Evolutionary conservation across 495 filamentous ascomycete species (phyloP).

Genomic region (Cercophora sp.): DNA sequence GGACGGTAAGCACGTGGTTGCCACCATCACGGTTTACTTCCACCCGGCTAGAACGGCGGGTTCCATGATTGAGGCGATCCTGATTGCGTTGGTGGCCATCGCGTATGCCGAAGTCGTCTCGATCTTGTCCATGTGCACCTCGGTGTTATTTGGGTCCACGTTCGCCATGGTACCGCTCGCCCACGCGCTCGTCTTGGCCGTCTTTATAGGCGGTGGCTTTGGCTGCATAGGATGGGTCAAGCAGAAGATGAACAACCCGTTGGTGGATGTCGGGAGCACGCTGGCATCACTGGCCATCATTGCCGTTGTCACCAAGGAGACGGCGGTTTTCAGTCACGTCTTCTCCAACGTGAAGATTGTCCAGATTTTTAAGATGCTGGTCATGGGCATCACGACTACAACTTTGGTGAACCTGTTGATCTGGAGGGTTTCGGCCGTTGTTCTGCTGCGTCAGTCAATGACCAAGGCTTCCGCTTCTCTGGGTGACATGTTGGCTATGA

Average conservation of each 20-base stretch:
- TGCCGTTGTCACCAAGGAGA: constrained; percentile 89
- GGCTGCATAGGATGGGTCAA: constrained; percentile 93
- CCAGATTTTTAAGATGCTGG: constrained; percentile 85
- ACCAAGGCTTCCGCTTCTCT: constrained; percentile 70
- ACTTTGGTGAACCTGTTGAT: constrained; percentile 74
- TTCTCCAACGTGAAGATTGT: constrained; percentile 78
- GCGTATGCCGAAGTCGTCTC: constrained; percentile 77
- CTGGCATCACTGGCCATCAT: constrained; percentile 88
- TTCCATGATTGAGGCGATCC: constrained; percentile 82
- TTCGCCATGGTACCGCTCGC: constrained; percentile 64
- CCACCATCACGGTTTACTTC: constrained; percentile 91
- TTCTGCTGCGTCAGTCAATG: constrained; percentile 69
- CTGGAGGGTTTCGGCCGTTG: constrained; percentile 77
- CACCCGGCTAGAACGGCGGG: constrained; percentile 89
- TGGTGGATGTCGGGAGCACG: constrained; percentile 89
- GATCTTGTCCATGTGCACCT: constrained; percentile 81
- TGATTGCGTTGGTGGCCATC: constrained; percentile 80
- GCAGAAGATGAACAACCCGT: constrained; percentile 75
- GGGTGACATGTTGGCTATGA: constrained; percentile 74
- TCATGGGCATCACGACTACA: constrained; percentile 77
- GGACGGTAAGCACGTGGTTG: constrained; percentile 95
- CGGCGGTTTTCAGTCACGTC: constrained; percentile 71
- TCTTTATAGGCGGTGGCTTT: constrained; percentile 86
- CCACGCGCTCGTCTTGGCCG: constrained; percentile 73
- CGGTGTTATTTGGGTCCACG: constrained; percentile 66